Conservation (phyloP, 2,329 filamentous ascomycete species). For the Periconia sp. region DNA sequence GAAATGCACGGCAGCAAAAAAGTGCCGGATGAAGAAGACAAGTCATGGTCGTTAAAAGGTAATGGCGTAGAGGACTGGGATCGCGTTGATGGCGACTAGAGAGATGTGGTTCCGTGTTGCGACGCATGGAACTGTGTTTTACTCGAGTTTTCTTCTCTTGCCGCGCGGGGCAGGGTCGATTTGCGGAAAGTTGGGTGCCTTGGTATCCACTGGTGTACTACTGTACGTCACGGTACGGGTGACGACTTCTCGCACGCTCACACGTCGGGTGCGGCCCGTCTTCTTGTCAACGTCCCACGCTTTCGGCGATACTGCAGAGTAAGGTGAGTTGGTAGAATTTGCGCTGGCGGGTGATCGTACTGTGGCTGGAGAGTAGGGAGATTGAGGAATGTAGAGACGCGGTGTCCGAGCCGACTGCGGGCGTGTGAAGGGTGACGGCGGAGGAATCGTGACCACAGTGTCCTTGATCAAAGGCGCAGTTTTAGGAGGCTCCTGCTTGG, state of each 20-base stretch:
- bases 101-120: conserved; percentile 8
- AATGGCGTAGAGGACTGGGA: not conserved
- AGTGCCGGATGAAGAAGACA: not conserved
- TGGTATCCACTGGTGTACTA: conserved; percentile 47
- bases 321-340: conserved; percentile 64
- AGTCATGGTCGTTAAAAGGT: not conserved
- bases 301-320: conserved; percentile 72
- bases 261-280: conserved; percentile 59
- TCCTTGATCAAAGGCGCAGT: conserved; percentile 48
- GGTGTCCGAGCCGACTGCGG: conserved; percentile 62
- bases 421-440: conserved; percentile 64
- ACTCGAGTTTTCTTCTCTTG: conserved; percentile 79
- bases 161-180: conserved; percentile 90
- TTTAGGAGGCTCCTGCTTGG: conserved; percentile 42
- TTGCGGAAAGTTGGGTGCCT: conserved; percentile 51
- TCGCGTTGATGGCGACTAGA: not conserved
- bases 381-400: conserved; percentile 74
- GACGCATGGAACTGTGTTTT: conserved; percentile 15
- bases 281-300: conserved; percentile 78
- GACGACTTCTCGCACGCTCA: conserved; percentile 82
- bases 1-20: not conserved
- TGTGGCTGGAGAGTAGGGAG: conserved; percentile 65
- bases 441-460: conserved; percentile 61
- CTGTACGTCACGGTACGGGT: conserved; percentile 95
- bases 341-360: conserved; percentile 70